phyloP scores from a whole-genome alignment of 2,329 filamentous ascomycete species.

The Sporothrix pseudoabietina region DNA sequence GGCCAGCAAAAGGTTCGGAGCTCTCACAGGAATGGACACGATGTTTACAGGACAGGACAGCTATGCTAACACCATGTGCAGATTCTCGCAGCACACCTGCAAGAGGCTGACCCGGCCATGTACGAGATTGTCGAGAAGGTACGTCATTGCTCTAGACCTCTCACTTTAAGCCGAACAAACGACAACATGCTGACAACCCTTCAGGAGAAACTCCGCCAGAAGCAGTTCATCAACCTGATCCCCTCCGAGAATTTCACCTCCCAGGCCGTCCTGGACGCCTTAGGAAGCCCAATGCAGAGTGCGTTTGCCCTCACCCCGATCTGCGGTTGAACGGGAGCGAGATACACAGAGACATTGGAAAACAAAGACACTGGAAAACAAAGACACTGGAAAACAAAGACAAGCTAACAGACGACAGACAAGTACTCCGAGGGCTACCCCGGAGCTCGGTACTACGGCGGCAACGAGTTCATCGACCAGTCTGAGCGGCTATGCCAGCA shows the following conservation, averaged over 20 bases:
- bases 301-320: conserved; percentile 41
- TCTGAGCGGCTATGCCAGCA: conserved; percentile 88
- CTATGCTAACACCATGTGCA: conserved; percentile 44
- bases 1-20: conserved; percentile 60
- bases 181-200: neutral
- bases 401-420: conserved; percentile 53
- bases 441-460: conserved; percentile 93
- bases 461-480: conserved; percentile 93
- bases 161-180: neutral
- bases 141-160: conserved; percentile 35
- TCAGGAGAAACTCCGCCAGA: conserved; percentile 92
- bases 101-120: conserved; percentile 83
- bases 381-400: neutral
- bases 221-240: conserved; percentile 97
- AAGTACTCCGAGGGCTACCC: conserved; percentile 99
- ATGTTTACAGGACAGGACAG: neutral
- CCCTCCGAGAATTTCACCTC: conserved; percentile 96
- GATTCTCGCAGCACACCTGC: conserved; percentile 77
- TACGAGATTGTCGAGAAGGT: conserved; percentile 92
- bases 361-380: too few relatives aligned
- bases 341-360: neutral
- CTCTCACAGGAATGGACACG: neutral
- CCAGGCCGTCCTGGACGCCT: conserved; percentile 84
- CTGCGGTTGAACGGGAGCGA: neutral
- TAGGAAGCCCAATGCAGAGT: conserved; percentile 96